Conservation (phyloP, 2,329 filamentous ascomycete genomes). For the Nannizziopsis arthrosporioides region DNA sequence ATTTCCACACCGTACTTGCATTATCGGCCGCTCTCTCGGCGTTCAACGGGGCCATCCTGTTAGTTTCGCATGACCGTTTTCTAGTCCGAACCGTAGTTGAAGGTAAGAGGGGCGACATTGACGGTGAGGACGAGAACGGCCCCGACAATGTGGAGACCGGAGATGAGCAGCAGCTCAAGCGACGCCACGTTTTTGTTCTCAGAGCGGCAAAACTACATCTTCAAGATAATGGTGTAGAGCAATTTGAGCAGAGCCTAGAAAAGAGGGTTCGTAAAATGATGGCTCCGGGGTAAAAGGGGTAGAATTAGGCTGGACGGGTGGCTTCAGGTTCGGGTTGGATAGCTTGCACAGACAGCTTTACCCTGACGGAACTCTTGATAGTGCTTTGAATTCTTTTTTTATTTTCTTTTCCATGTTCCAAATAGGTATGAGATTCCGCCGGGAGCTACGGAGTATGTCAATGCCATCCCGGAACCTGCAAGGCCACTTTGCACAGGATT, state of each 20-base stretch:
- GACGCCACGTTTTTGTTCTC: slow-evolving; percentile 50
- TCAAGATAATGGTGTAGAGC: slow-evolving; percentile 49
- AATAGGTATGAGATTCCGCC: too few relatives aligned
- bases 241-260: slow-evolving; percentile 54
- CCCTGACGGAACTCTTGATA: too few relatives aligned
- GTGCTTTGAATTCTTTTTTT: too few relatives aligned
- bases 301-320: background rate
- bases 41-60: slow-evolving; percentile 63
- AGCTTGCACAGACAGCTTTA: background rate
- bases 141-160: slow-evolving; percentile 25
- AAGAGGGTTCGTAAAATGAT: slow-evolving; percentile 36
- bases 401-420: too few relatives aligned
- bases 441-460: too few relatives aligned
- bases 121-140: slow-evolving; percentile 30
- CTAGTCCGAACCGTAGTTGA: slow-evolving; percentile 65
- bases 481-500: too few relatives aligned
- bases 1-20: slow-evolving; percentile 67
- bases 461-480: too few relatives aligned
- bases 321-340: background rate
- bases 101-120: slow-evolving; percentile 38
- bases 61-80: slow-evolving; percentile 75
- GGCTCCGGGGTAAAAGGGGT: background rate
- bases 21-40: slow-evolving; percentile 53
- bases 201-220: slow-evolving; percentile 45
- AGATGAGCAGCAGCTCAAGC: slow-evolving; percentile 34